A percentile compares a stretch with the other conserved stretches of the same genome.
Conservation (phyloP, 2,329 filamentous ascomycete species). For the Xylariaceae sp. region DNA sequence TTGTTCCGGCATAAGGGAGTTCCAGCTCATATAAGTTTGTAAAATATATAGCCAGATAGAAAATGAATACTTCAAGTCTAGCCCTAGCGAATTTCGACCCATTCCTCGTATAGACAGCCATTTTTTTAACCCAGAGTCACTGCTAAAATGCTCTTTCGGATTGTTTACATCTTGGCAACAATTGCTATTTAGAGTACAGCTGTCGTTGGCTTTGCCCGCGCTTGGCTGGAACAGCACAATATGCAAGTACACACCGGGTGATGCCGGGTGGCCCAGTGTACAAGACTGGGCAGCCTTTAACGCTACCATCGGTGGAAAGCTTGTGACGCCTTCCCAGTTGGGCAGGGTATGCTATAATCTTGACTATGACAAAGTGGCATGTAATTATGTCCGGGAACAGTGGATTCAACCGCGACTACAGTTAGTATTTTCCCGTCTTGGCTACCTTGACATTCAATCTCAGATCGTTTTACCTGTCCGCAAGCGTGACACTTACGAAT, state of each 20-base stretch:
- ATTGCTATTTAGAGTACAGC: neutral
- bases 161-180: neutral
- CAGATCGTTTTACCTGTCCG: neutral
- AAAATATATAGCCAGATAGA: neutral
- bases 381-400: constrained; percentile 1
- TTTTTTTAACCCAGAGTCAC: neutral
- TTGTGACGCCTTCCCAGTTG: neutral
- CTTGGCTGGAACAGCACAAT: neutral
- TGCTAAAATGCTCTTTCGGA: neutral
- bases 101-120: too few relatives aligned
- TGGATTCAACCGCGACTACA: neutral
- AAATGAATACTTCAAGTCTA: neutral
- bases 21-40: neutral
- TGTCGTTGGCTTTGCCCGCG: neutral
- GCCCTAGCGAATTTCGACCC: too few relatives aligned
- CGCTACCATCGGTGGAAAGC: constrained; percentile 1
- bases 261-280: constrained; percentile 1
- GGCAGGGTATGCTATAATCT: constrained; percentile 2
- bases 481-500: neutral
- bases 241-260: constrained; percentile 6
- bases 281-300: neutral
- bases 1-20: neutral
- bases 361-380: constrained; percentile 2
- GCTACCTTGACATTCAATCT: neutral
- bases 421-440: neutral